Evolutionary conservation across 2,329 filamentous ascomycete species (phyloP).

Genomic region (Fusarium siculi): DNA sequence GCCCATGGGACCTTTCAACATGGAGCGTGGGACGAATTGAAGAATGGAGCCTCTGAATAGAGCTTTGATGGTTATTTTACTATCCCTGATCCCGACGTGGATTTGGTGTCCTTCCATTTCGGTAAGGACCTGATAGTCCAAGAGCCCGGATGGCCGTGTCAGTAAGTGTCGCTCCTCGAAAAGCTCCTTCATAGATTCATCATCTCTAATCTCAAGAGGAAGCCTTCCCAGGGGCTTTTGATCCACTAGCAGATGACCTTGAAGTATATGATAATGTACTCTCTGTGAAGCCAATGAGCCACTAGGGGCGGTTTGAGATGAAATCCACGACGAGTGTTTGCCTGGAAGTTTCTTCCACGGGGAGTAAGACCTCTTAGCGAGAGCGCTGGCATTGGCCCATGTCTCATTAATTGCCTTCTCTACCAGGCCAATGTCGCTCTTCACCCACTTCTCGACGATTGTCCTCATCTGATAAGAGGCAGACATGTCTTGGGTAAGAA

Average conservation of each 20-base stretch:
- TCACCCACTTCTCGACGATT: constrained; percentile 7
- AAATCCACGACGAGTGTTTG: constrained; percentile 6
- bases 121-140: constrained; percentile 59
- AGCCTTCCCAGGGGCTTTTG: constrained; percentile 55
- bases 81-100: constrained; percentile 63
- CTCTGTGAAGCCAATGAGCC: constrained; percentile 22
- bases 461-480: constrained; percentile 8
- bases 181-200: constrained; percentile 56
- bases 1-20: constrained; percentile 40
- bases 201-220: constrained; percentile 60
- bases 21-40: constrained; percentile 48
- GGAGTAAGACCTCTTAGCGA: not conserved
- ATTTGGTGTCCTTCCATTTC: constrained; percentile 47
- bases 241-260: constrained; percentile 52
- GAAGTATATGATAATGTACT: constrained; percentile 49
- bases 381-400: not conserved
- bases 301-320: not conserved
- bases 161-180: constrained; percentile 65
- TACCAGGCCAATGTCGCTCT: constrained; percentile 41
- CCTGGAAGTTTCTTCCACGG: constrained; percentile 1
- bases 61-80: constrained; percentile 57
- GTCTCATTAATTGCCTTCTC: constrained; percentile 28
- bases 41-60: constrained; percentile 28
- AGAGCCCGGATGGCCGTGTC: constrained; percentile 63
- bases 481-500: constrained; percentile 39